These are phyloP conservation scores for Blumeria hordei DNA, from an alignment of 2,329 filamentous ascomycete species.

Conservation along the genomic window DNA sequence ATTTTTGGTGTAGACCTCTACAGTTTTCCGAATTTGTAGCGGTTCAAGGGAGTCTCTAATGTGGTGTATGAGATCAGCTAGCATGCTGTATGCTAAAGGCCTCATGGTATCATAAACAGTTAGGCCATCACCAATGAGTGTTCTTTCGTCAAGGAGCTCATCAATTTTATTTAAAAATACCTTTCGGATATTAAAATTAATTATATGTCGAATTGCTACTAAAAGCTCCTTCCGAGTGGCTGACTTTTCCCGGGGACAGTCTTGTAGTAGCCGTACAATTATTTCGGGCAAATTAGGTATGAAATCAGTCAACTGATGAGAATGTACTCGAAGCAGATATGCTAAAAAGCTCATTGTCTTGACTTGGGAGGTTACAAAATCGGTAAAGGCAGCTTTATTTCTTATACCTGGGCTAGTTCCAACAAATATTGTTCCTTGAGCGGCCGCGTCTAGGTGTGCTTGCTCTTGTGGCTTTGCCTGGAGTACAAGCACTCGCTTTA, in stretches of 20 bases:
- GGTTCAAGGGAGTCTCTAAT: constrained; percentile 71
- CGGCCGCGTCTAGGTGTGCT: constrained; percentile 65
- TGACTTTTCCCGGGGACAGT: constrained; percentile 87
- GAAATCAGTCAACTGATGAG: constrained; percentile 70
- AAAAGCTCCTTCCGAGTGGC: constrained; percentile 82
- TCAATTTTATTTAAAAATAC: constrained; percentile 92
- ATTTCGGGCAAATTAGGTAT: constrained; percentile 66
- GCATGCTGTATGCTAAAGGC: constrained; percentile 90
- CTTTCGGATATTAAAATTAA: constrained; percentile 94
- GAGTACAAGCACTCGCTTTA: constrained; percentile 68
- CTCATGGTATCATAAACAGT: constrained; percentile 95
- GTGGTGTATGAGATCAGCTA: constrained; percentile 93
- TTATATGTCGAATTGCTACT: constrained; percentile 91
- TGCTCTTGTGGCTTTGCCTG: constrained; percentile 86
- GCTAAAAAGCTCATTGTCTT: constrained; percentile 99
- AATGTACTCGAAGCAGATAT: constrained; percentile 72
- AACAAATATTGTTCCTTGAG: constrained; percentile 62
- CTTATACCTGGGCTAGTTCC: constrained; percentile 85
- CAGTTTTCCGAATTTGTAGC: constrained; percentile 82
- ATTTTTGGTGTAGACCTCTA: constrained; percentile 93
- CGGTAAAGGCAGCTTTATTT: constrained; percentile 81
- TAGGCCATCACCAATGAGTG: constrained; percentile 79
- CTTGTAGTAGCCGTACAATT: constrained; percentile 71
- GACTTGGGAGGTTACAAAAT: constrained; percentile 93
- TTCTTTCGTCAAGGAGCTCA: constrained; percentile 79